Evolutionary conservation across 768 basidiomycete species (phyloP).

Genomic region (Mycena haematopus): DNA sequence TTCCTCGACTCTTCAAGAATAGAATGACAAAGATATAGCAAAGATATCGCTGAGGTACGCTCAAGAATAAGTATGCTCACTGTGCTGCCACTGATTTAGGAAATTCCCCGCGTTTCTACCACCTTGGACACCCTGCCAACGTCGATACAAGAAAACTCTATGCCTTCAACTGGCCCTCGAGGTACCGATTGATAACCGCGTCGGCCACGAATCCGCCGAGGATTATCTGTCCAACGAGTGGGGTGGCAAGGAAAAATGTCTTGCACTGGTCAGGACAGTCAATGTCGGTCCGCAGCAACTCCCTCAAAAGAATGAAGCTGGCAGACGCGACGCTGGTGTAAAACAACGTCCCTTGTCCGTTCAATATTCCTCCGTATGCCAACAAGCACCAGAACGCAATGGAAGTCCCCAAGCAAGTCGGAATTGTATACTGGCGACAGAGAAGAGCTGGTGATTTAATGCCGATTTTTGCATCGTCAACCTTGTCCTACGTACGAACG

Average conservation of each 20-base stretch:
- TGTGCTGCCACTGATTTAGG: too few species aligned
- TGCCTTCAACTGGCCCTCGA: neutral
- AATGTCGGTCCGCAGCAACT: constrained; percentile 34
- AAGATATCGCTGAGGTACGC: too few species aligned
- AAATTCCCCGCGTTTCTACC: too few species aligned
- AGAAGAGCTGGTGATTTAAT: constrained; percentile 66
- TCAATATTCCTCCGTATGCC: constrained; percentile 49
- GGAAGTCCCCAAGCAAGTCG: constrained; percentile 53
- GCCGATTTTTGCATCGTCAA: constrained; percentile 61
- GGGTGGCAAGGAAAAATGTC: constrained; percentile 35
- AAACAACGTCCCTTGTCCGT: constrained; percentile 49
- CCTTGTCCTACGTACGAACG: constrained; percentile 56
- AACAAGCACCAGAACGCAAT: constrained; percentile 52
- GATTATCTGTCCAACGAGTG: constrained; percentile 37
- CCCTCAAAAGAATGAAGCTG: constrained; percentile 30
- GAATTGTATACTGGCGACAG: constrained; percentile 53
- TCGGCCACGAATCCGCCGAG: constrained; percentile 36
- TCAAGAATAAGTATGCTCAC: too few species aligned
- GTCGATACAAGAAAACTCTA: neutral
- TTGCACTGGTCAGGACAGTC: constrained; percentile 37
- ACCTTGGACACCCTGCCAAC: too few species aligned
- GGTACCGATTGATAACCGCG: constrained; percentile 28
- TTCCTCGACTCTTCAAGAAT: too few species aligned
- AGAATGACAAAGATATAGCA: too few species aligned
- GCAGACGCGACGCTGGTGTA: constrained; percentile 34